Evolutionary conservation across 352 stramenopile species (phyloP).

Genomic region (Salisapilia sapeloensis): DNA sequence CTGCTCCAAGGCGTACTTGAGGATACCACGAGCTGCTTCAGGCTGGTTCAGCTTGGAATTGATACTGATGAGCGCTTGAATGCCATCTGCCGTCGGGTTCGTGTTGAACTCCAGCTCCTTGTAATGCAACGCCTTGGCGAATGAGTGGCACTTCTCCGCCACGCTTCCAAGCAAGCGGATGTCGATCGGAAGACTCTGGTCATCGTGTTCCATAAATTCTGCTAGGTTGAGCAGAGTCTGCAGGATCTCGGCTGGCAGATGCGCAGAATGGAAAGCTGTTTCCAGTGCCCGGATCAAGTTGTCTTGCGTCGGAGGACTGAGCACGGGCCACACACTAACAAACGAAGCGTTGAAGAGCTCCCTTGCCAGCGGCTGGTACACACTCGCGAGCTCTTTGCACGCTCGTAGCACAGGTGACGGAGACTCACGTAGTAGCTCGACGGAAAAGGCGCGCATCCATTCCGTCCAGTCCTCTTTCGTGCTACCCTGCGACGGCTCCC

Average conservation of each 20-base stretch:
- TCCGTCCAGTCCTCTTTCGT: slow-evolving; percentile 96
- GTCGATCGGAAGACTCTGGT: slow-evolving; percentile 93
- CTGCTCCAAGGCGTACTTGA: slow-evolving; percentile 86
- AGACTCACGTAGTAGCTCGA: slow-evolving; percentile 95
- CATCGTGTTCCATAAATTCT: slow-evolving; percentile 99
- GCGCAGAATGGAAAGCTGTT: slow-evolving; percentile 83
- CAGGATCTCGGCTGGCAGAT: slow-evolving; percentile 95
- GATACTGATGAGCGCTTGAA: slow-evolving; percentile 97
- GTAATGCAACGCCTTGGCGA: slow-evolving; percentile 97
- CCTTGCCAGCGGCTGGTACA: slow-evolving; percentile 94
- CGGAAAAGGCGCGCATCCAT: slow-evolving; percentile 95
- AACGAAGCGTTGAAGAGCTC: slow-evolving; percentile 99
- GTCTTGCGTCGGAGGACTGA: slow-evolving; percentile 80
- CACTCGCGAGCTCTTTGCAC: slow-evolving; percentile 92
- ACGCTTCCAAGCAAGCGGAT: slow-evolving; percentile 93
- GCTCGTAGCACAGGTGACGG: slow-evolving; percentile 90
- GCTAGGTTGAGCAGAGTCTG: slow-evolving; percentile 96
- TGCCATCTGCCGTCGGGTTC: slow-evolving; percentile 80
- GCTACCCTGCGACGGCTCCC: slow-evolving; percentile 66
- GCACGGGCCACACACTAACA: slow-evolving; percentile 95
- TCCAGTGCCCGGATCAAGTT: slow-evolving; percentile 92
- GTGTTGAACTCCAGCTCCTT: slow-evolving; percentile 97
- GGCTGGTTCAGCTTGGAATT: slow-evolving; percentile 95
- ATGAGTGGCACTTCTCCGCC: slow-evolving; percentile 96
- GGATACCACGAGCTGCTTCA: slow-evolving; percentile 96